These are phyloP conservation scores for Tetradesmus obliquus DNA, from an alignment of 139 green algal genomes.

Conservation along the genomic window DNA sequence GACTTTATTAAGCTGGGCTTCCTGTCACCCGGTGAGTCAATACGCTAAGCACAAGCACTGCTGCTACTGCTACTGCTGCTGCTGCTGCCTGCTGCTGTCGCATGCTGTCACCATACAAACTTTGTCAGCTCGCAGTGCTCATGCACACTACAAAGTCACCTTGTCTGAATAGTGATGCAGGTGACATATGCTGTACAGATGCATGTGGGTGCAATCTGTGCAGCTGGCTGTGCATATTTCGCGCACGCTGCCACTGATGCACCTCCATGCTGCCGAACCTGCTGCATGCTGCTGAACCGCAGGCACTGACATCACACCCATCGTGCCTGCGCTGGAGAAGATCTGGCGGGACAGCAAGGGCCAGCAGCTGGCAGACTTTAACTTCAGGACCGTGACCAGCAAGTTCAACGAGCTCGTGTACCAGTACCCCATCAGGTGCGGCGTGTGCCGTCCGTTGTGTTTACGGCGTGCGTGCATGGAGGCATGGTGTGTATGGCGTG, in stretches of 20 bases:
- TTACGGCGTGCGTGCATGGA: too few species aligned
- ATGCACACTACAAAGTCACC: not conserved
- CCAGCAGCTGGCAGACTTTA: slow-evolving; percentile 92
- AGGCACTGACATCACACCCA: slow-evolving; percentile 93
- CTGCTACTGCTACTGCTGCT: too few species aligned
- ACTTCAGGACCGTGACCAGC: slow-evolving; percentile 97
- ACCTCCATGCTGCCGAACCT: too few species aligned
- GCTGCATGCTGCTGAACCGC: not conserved
- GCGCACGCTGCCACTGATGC: too few species aligned
- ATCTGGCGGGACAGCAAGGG: slow-evolving; percentile 96
- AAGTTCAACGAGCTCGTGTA: slow-evolving; percentile 99
- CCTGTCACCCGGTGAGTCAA: slow-evolving; percentile 59
- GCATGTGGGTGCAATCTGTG: too few species aligned
- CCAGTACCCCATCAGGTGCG: slow-evolving; percentile 93
- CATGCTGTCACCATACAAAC: too few species aligned
- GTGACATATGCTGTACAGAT: too few species aligned
- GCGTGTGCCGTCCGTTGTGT: too few species aligned
- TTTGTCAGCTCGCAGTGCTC: not conserved
- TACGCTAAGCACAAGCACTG: not conserved
- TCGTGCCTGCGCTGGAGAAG: slow-evolving; percentile 96
- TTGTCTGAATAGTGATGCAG: not conserved
- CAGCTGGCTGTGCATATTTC: too few species aligned
- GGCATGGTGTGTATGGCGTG: not conserved
- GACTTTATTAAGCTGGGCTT: slow-evolving; percentile 99
- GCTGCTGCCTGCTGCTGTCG: too few species aligned